Percentiles rank a stretch among this genome's conserved stretches.
Conservation (phyloP, 2,329 filamentous ascomycete species). For the Trichophyton schoenleinii region DNA sequence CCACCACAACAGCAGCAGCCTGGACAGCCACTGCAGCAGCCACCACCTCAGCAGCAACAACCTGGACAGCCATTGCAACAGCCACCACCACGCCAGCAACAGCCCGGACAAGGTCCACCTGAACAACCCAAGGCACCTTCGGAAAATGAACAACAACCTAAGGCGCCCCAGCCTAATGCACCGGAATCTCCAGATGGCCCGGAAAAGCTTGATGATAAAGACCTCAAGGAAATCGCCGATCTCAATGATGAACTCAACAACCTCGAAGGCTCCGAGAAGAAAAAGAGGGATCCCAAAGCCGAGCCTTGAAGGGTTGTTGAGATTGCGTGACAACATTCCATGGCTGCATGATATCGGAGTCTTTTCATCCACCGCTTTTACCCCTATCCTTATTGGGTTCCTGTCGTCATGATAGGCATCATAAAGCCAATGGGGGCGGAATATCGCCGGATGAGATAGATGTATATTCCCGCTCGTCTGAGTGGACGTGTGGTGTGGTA, state of each 20-base stretch:
- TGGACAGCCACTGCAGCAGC: not conserved
- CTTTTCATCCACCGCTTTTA: not conserved
- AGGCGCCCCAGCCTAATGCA: not conserved
- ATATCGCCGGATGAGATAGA: not conserved
- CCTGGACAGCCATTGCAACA: not conserved
- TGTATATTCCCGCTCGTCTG: not conserved
- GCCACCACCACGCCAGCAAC: not conserved
- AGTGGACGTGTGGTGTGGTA: constrained; percentile 1
- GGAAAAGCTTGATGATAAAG: not conserved
- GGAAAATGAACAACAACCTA: not conserved
- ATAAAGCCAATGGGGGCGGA: not conserved
- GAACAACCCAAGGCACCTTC: not conserved
- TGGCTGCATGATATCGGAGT: not conserved
- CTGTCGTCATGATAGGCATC: not conserved
- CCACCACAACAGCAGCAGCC: not conserved
- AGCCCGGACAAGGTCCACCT: not conserved
- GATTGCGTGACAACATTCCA: not conserved
- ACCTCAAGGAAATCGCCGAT: not conserved
- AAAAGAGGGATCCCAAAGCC: not conserved
- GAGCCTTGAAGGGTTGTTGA: not conserved
- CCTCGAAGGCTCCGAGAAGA: not conserved
- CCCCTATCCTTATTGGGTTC: not conserved
- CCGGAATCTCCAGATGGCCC: not conserved
- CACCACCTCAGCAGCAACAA: not conserved
- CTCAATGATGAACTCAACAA: not conserved